Evolutionary conservation across 306 rosid species (phyloP).

Genomic region (Corylus heterophylla): DNA sequence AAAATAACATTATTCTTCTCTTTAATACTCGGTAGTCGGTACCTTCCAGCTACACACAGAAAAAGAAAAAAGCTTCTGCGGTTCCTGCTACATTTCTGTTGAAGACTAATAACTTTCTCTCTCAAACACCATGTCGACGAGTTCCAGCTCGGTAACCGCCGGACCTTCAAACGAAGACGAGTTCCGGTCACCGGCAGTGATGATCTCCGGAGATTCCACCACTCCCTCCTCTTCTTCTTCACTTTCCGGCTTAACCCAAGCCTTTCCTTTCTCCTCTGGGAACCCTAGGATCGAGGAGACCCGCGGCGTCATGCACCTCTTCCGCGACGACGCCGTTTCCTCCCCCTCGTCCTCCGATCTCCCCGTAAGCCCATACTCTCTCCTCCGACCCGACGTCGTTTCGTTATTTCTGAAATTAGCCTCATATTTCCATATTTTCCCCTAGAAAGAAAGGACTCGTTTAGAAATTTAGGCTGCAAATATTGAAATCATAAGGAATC

Average conservation of each 20-base stretch:
- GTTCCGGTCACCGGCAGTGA: constrained; percentile 24
- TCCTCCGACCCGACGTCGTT: background rate
- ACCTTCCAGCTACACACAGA: too few species aligned
- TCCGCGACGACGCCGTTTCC: constrained; percentile 43
- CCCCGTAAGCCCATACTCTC: constrained; percentile 46
- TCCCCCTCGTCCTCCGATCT: constrained; percentile 42
- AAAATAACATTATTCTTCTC: too few species aligned
- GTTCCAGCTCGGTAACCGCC: constrained; percentile 42
- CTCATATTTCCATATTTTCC: background rate
- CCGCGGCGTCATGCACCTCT: constrained; percentile 87
- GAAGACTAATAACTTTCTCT: too few species aligned
- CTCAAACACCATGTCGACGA: constrained; percentile 14
- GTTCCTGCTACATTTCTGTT: too few species aligned
- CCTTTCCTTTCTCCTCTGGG: constrained; percentile 89
- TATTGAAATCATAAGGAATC: background rate
- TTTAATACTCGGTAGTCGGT: too few species aligned
- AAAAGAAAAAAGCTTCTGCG: too few species aligned
- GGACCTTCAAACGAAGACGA: constrained; percentile 46
- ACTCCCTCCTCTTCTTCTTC: constrained; percentile 50
- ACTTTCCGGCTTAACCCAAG: constrained; percentile 49
- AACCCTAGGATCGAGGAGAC: constrained; percentile 98
- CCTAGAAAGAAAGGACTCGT: background rate
- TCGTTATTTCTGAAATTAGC: too few species aligned
- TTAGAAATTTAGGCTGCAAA: background rate
- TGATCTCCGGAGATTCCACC: constrained; percentile 32